Percentiles rank a stretch among this genome's conserved stretches.
phyloP scores from a whole-genome alignment of 1,139 yeast species.

The Suhomyces bokatorum region DNA sequence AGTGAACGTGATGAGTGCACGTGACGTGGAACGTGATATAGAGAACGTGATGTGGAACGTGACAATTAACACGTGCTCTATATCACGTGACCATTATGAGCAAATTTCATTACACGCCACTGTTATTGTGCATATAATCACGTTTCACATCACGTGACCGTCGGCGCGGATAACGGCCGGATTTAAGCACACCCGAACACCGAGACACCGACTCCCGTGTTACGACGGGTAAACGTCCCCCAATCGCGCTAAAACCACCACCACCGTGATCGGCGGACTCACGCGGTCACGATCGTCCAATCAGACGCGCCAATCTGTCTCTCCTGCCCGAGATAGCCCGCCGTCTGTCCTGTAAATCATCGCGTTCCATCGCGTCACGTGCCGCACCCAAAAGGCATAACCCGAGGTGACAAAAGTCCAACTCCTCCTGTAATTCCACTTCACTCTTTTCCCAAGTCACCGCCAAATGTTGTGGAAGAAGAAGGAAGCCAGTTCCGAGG shows the following conservation, averaged over 20 bases:
- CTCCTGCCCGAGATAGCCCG: not conserved
- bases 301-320: not conserved
- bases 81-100: not conserved
- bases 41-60: too few species aligned
- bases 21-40: too few species aligned
- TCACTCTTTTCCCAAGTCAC: too few species aligned
- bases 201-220: not conserved
- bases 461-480: conserved; percentile 6
- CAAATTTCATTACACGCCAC: not conserved
- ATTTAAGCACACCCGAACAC: not conserved
- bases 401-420: not conserved
- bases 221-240: not conserved
- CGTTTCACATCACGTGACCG: too few species aligned
- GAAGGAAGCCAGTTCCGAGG: conserved; percentile 4
- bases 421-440: too few species aligned
- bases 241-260: not conserved
- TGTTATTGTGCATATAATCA: not conserved
- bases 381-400: not conserved
- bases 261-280: too few species aligned
- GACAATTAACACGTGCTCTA: not conserved
- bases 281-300: not conserved
- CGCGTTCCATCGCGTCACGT: not conserved
- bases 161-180: not conserved
- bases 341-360: not conserved
- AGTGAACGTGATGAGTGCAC: too few species aligned